These are phyloP conservation scores for Solanum pinnatisectum DNA, from an alignment of 257 asterid species.

Conservation along the genomic window DNA sequence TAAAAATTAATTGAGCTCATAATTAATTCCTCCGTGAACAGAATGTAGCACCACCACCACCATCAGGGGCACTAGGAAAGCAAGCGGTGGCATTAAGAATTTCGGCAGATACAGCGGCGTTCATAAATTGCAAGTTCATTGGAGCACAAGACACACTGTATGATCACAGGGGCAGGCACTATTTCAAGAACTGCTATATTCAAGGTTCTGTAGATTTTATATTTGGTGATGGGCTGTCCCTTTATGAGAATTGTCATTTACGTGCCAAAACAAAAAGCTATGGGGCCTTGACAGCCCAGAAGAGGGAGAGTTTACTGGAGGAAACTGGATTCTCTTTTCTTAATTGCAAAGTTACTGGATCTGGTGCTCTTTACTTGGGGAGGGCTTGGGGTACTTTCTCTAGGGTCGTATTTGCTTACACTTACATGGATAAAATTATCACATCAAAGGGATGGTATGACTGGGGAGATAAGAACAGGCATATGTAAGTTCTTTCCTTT, in stretches of 20 bases:
- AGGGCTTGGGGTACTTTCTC: slow-evolving; percentile 97
- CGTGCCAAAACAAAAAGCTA: slow-evolving; percentile 50
- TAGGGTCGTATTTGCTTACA: slow-evolving; percentile 79
- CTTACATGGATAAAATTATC: slow-evolving; percentile 80
- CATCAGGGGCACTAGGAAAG: slow-evolving; percentile 69
- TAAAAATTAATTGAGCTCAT: neutral
- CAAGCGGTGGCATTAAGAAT: slow-evolving; percentile 94
- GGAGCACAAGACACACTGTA: slow-evolving; percentile 88
- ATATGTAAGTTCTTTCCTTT: slow-evolving; percentile 38
- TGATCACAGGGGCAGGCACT: slow-evolving; percentile 84
- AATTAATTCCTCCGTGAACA: slow-evolving; percentile 8
- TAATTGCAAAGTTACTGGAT: slow-evolving; percentile 74
- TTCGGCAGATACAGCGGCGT: slow-evolving; percentile 79
- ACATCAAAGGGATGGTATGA: slow-evolving; percentile 81
- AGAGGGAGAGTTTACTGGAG: slow-evolving; percentile 75
- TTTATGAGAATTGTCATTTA: slow-evolving; percentile 64
- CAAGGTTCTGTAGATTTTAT: slow-evolving; percentile 91
- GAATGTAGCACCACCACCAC: slow-evolving; percentile 63
- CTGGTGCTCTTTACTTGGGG: slow-evolving; percentile 78
- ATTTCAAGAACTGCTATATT: slow-evolving; percentile 68
- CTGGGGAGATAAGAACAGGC: slow-evolving; percentile 92
- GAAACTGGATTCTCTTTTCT: slow-evolving; percentile 89
- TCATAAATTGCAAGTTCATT: slow-evolving; percentile 64
- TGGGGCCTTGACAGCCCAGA: slow-evolving; percentile 91
- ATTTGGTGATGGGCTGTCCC: slow-evolving; percentile 62